These are phyloP conservation scores for Rhizopogon vulgaris DNA, from an alignment of 768 basidiomycete genomes.

Conservation along the genomic window DNA sequence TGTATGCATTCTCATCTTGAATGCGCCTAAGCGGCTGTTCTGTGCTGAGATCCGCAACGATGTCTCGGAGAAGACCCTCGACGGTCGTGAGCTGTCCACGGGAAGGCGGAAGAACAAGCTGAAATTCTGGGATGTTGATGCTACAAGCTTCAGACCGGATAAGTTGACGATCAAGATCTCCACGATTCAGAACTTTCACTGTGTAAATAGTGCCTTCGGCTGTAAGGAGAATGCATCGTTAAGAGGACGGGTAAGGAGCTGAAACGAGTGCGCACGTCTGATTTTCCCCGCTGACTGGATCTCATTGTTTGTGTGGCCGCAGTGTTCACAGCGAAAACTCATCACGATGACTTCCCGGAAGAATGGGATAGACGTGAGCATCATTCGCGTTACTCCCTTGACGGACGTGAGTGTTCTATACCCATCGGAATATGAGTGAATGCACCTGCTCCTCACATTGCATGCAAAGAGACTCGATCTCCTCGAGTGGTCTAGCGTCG, in stretches of 20 bases:
- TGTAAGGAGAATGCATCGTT: slow-evolving; percentile 25
- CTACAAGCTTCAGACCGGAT: slow-evolving; percentile 84
- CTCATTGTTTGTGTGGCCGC: slow-evolving; percentile 87
- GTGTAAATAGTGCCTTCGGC: slow-evolving; percentile 85
- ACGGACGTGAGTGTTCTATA: slow-evolving; percentile 2
- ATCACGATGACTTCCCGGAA: slow-evolving; percentile 94
- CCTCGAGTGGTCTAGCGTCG: slow-evolving; percentile 53
- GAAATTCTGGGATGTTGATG: slow-evolving; percentile 79
- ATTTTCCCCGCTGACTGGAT: slow-evolving; percentile 87
- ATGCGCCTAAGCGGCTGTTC: slow-evolving; percentile 83
- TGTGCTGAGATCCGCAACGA: slow-evolving; percentile 68
- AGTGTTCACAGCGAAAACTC: slow-evolving; percentile 95
- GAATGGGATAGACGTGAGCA: slow-evolving; percentile 92
- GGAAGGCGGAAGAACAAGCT: slow-evolving; percentile 84
- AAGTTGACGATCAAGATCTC: slow-evolving; percentile 88
- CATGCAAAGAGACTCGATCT: slow-evolving; percentile 93
- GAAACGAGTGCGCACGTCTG: slow-evolving; percentile 51
- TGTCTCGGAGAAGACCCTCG: slow-evolving; percentile 85
- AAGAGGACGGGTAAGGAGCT: neutral
- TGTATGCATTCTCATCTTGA: slow-evolving; percentile 66
- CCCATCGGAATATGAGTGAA: slow-evolving; percentile 1
- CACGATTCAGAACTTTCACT: slow-evolving; percentile 61
- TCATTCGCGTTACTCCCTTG: slow-evolving; percentile 82
- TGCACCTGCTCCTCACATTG: slow-evolving; percentile 84
- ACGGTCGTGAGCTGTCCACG: slow-evolving; percentile 95